These are phyloP conservation scores for Hemisphaericaspora xylofermentans DNA, from an alignment of 1,139 yeast species.

Conservation along the genomic window DNA sequence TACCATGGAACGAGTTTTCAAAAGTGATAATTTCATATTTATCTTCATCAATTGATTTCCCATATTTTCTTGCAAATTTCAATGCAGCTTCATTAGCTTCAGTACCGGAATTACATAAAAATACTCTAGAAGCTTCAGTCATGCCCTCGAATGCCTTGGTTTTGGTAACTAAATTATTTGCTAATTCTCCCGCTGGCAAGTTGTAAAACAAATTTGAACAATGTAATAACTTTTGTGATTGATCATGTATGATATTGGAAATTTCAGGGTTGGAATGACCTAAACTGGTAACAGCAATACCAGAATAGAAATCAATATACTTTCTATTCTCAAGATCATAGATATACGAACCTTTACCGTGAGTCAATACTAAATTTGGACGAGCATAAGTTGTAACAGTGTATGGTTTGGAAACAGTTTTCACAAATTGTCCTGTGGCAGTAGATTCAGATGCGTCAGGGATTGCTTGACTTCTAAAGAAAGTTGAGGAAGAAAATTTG, in stretches of 20 bases:
- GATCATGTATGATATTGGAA: conserved; percentile 67
- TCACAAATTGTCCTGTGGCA: conserved; percentile 33
- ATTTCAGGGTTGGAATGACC: conserved; percentile 84
- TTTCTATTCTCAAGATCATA: conserved; percentile 77
- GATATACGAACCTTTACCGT: conserved; percentile 70
- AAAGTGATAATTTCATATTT: conserved; percentile 84
- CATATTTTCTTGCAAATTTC: conserved; percentile 89
- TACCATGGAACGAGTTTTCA: conserved; percentile 87
- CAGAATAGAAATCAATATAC: conserved; percentile 89
- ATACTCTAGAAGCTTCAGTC: conserved; percentile 78
- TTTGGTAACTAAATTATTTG: conserved; percentile 64
- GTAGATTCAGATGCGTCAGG: conserved; percentile 21
- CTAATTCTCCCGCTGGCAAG: conserved; percentile 77
- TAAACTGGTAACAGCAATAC: conserved; percentile 93
- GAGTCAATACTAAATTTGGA: conserved; percentile 68
- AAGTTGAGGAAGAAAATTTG: background rate
- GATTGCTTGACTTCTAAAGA: conserved; percentile 4
- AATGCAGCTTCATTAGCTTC: conserved; percentile 98
- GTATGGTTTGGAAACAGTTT: conserved; percentile 48
- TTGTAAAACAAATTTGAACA: conserved; percentile 85
- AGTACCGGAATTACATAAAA: conserved; percentile 89
- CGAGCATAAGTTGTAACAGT: conserved; percentile 82
- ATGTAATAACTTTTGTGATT: conserved; percentile 72
- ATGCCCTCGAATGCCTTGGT: conserved; percentile 77
- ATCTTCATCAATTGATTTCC: conserved; percentile 51